phyloP scores from a whole-genome alignment of 495 filamentous ascomycete species.

The Penicillium robsamsonii region DNA sequence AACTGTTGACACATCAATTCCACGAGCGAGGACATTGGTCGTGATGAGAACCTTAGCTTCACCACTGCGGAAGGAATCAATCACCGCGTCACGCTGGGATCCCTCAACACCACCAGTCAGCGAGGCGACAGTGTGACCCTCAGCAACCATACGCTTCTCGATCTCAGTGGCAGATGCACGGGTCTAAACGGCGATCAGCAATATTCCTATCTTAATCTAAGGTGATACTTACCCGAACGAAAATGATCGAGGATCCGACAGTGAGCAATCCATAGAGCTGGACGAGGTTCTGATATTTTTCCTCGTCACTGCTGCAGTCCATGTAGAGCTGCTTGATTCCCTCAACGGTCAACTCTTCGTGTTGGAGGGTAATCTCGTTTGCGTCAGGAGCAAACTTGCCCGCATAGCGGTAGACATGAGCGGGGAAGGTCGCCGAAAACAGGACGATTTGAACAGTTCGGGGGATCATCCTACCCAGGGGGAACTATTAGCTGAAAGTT shows the following conservation, averaged over 20 bases:
- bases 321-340: constrained; percentile 97
- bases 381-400: constrained; percentile 75
- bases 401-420: constrained; percentile 77
- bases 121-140: constrained; percentile 87
- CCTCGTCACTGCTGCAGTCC: constrained; percentile 74
- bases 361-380: constrained; percentile 82
- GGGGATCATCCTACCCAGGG: constrained; percentile 61
- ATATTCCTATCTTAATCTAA: neutral
- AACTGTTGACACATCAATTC: constrained; percentile 95
- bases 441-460: constrained; percentile 76
- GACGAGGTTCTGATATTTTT: constrained; percentile 85
- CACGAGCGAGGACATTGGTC: constrained; percentile 94
- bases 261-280: constrained; percentile 94
- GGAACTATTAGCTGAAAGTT: constrained; percentile 1
- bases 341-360: constrained; percentile 90
- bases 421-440: constrained; percentile 95
- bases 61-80: constrained; percentile 83
- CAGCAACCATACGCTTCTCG: constrained; percentile 75
- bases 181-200: constrained; percentile 52
- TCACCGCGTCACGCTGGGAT: constrained; percentile 73
- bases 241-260: constrained; percentile 95
- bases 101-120: constrained; percentile 86
- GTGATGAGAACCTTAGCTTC: constrained; percentile 96
- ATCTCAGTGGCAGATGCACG: constrained; percentile 79
- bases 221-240: constrained; percentile 68